phyloP scores from a whole-genome alignment of 2,329 filamentous ascomycete genomes.

The Penicillium janthinellum region DNA sequence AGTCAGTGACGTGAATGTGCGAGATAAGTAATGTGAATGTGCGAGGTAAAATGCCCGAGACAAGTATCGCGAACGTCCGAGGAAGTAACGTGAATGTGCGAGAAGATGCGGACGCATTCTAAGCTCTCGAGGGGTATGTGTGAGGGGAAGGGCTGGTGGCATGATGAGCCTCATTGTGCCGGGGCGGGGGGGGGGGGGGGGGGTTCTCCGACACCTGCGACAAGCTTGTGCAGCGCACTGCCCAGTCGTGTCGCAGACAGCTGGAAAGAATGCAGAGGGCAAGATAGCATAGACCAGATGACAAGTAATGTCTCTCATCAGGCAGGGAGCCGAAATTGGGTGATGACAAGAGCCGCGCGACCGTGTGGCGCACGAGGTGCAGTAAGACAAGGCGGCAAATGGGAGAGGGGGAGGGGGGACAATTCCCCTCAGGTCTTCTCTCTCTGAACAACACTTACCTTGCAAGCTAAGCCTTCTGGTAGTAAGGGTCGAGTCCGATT shows the following conservation, averaged over 20 bases:
- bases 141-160: conserved; percentile 12
- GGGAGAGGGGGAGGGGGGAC: too few species aligned
- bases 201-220: conserved; percentile 4
- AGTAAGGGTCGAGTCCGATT: conserved; percentile 12
- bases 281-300: neutral
- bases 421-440: neutral
- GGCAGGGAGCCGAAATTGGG: neutral
- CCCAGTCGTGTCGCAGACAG: neutral
- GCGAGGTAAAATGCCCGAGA: too few species aligned
- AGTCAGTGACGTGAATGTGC: too few species aligned
- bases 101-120: conserved; percentile 1
- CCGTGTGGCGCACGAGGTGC: neutral
- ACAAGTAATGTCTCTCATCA: neutral
- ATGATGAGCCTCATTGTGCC: conserved; percentile 19
- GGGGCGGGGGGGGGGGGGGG: neutral
- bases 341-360: neutral
- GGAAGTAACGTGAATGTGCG: neutral
- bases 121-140: conserved; percentile 13
- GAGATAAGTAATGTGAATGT: too few species aligned
- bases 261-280: neutral
- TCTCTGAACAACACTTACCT: conserved; percentile 11
- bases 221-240: neutral
- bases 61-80: too few species aligned
- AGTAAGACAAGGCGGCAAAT: neutral
- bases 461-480: conserved; percentile 1